Base-by-base conservation (phyloP, 2,329 filamentous ascomycete species). In the Fusarium sp. region DNA sequence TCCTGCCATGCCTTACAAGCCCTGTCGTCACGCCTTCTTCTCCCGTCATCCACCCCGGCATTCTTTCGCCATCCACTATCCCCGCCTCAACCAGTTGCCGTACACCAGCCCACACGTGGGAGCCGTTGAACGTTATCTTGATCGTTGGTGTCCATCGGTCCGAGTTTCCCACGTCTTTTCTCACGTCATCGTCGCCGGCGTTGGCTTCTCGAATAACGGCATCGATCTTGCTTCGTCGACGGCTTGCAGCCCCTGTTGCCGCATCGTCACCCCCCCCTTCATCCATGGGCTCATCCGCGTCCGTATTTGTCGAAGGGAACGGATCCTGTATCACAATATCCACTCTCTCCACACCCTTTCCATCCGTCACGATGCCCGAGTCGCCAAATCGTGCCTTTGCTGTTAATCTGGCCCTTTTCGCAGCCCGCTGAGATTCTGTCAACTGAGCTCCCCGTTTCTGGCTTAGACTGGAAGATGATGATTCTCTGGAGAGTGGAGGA, bases 1-100 rank as follows among this genome's bases (percentile, higher is more conserved):
- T 88, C 67, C 89, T 84, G 2, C 93, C 92, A 63, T 87, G 79
- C 68, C 84, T 85, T 4, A 96, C 88, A 27, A 88, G 85, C 0
- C 92, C 91, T 36, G 89, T 84, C 58, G 91, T 96, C 5, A 96
- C 89, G 0, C 90, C 91, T 46, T 93, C 91, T 74, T 97, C 93
- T 2, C 93, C 93, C 1, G 93, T 96, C 90, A 97, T 90, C 93
- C 93, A 97, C 0, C 91, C 91, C 0, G 93, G 93, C 91, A 96
- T 94, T 59, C 83, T 87, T 73, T 89, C 86, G 1, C 92, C 90
- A 75, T 96, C 89, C 25, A 97, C 82, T 55, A 92, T 84, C 0
- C 92, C 93, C 14, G 87, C 81, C 77, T 96, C 93, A 0, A 95
- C 91, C 31, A 97, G 83, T 74, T 91, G 88, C 51, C 92, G 86